Percentiles rank a stretch among this genome's conserved stretches.
Evolutionary conservation across 805 yeast genomes (phyloP).

Genomic region (Candida insectalens): DNA sequence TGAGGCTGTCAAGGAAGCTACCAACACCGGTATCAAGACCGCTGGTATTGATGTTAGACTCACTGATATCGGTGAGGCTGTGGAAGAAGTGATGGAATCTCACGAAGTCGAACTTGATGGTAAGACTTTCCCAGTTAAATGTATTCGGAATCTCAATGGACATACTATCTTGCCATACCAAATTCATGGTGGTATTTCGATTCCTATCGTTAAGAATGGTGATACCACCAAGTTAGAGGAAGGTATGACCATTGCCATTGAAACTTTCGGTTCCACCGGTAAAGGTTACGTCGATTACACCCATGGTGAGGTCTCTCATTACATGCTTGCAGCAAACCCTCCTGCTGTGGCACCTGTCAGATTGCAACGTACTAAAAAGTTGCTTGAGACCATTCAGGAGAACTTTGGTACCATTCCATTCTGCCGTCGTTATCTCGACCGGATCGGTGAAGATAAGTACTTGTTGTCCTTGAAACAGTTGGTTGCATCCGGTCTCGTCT

Average conservation of each 20-base stretch:
- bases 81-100: slow-evolving; percentile 96
- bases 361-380: slow-evolving; percentile 56
- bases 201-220: slow-evolving; percentile 90
- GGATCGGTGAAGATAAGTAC: slow-evolving; percentile 87
- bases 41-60: slow-evolving; percentile 95
- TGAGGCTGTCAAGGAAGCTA: slow-evolving; percentile 84
- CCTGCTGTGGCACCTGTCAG: slow-evolving; percentile 43
- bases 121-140: slow-evolving; percentile 71
- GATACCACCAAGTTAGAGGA: slow-evolving; percentile 98
- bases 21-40: slow-evolving; percentile 84
- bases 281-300: slow-evolving; percentile 64
- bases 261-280: slow-evolving; percentile 97
- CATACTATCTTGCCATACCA: slow-evolving; percentile 79
- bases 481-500: slow-evolving; percentile 79
- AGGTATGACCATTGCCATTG: slow-evolving; percentile 96
- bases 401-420: slow-evolving; percentile 93
- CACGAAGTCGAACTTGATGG: slow-evolving; percentile 91
- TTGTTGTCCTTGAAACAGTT: slow-evolving; percentile 76
- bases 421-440: slow-evolving; percentile 90
- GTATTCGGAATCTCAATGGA: slow-evolving; percentile 89
- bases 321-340: slow-evolving; percentile 52
- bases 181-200: slow-evolving; percentile 93
- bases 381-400: slow-evolving; percentile 61
- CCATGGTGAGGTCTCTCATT: slow-evolving; percentile 91
- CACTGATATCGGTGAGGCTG: slow-evolving; percentile 91